A percentile compares a stretch with the other conserved stretches of the same genome.
phyloP scores from a whole-genome alignment of 1,284 basidiomycete genomes.

The Apiotrichum montevideense region DNA sequence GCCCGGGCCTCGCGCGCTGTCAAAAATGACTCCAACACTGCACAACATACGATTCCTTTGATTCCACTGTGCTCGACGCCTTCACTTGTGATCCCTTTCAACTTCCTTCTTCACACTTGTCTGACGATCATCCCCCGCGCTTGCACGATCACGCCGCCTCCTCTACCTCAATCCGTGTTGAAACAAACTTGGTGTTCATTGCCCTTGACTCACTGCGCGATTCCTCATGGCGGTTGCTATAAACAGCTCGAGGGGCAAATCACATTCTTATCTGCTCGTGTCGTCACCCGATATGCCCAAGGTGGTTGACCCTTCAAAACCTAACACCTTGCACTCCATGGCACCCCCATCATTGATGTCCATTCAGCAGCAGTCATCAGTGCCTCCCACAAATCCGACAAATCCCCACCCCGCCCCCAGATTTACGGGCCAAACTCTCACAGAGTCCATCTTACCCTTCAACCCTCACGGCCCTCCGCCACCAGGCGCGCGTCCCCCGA shows the following conservation, averaged over 20 bases:
- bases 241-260: neutral
- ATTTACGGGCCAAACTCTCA: neutral
- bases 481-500: slow-evolving; percentile 16
- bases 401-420: neutral
- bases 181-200: too few species aligned
- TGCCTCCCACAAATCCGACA: neutral
- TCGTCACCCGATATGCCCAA: slow-evolving; percentile 2
- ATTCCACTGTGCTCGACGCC: too few species aligned
- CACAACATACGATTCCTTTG: too few species aligned
- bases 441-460: neutral
- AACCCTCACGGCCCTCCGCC: slow-evolving; percentile 7
- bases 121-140: too few species aligned
- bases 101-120: too few species aligned
- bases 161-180: too few species aligned
- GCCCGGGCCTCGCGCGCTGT: too few species aligned
- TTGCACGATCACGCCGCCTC: too few species aligned
- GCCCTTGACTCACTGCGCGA: too few species aligned
- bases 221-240: too few species aligned
- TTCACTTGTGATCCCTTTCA: too few species aligned
- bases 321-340: neutral
- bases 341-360: slow-evolving; percentile 1
- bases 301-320: neutral
- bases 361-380: neutral
- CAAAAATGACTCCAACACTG: too few species aligned
- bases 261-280: neutral